A percentile compares a stretch with the other conserved stretches of the same genome.
phyloP scores from a whole-genome alignment of 306 rosid genomes.

The Carpinus fangiana region DNA sequence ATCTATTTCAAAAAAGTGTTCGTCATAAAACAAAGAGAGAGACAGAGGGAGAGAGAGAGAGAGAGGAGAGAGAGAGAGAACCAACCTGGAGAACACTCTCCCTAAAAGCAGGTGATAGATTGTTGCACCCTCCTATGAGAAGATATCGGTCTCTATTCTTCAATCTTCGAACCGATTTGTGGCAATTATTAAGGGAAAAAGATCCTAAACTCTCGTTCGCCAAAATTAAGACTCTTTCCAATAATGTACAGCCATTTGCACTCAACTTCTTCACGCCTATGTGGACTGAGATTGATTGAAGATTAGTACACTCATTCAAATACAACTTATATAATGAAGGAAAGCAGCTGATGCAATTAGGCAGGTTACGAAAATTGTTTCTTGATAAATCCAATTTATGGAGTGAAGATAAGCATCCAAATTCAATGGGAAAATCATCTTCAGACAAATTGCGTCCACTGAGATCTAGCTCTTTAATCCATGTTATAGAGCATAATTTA shows the following conservation, averaged over 20 bases:
- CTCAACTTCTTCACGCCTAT: accelerated
- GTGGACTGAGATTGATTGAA: not conserved
- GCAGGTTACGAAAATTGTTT: not conserved
- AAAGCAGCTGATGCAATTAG: not conserved
- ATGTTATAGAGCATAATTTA: not conserved
- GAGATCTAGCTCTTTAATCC: not conserved
- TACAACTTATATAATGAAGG: not conserved
- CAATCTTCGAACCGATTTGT: not conserved
- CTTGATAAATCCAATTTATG: not conserved
- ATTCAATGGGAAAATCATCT: not conserved
- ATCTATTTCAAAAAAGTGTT: not conserved
- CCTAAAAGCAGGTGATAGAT: not conserved
- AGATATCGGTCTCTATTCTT: accelerated
- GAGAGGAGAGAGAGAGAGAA: not conserved
- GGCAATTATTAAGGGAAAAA: not conserved
- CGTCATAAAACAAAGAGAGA: too few relatives aligned
- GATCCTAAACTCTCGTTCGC: not conserved
- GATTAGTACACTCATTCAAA: not conserved
- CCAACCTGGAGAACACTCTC: not conserved
- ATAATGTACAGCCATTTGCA: not conserved
- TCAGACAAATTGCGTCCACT: too few relatives aligned
- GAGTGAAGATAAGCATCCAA: not conserved
- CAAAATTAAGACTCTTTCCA: not conserved
- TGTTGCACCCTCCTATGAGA: not conserved
- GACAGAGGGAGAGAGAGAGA: not conserved